Base-by-base conservation (phyloP, 2,329 filamentous ascomycete species). In the Talaromyces verruculosus region DNA sequence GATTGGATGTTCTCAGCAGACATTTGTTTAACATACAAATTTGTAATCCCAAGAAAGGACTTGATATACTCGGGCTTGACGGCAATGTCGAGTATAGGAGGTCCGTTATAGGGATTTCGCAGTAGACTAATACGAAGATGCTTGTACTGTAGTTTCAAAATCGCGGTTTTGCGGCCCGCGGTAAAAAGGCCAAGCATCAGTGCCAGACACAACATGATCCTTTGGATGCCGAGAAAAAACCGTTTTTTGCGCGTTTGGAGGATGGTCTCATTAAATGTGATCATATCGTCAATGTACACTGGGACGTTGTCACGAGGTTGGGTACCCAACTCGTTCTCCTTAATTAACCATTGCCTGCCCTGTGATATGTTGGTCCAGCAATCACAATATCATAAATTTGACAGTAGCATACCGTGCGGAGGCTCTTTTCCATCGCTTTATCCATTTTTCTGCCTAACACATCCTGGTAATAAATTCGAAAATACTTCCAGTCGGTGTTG, bases 21-120 rank as follows among this genome's bases (percentile, higher is more conserved):
- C 39, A 19, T 25, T 43, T 67, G 35, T 43, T 4, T 59, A 30
- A 70, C 58, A 51, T 72, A 72, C 66, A 73, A 59, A 49, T 70
- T 69, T 35, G 47, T 69, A 61, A 72, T 72, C 13, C 67, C 65
- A n/a, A 73, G 63, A 45, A 72, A 43, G 13, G 65, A 68, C 67
- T 73, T 73, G 11, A 71, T 57, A 68, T 70, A 68, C 63, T 72
- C 19, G 17, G 67, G 65, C 49, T 68, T 13, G 22, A 73, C 65
- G 64, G 71, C 64, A 45, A 72, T 70, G 37, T 66, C 67, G 7
- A 47, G 67, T 57, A 69, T 61, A 19, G 67, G 65, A 43, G 68
- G 70, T 63, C 67, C 66, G 53, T 65, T 51, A 49, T 69, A 58
- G 17, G 68, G 67, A 65, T 73, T 67, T 58, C 60, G 53, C 65